phyloP scores from a whole-genome alignment of 768 basidiomycete genomes.

The Sarcodon aspratus region DNA sequence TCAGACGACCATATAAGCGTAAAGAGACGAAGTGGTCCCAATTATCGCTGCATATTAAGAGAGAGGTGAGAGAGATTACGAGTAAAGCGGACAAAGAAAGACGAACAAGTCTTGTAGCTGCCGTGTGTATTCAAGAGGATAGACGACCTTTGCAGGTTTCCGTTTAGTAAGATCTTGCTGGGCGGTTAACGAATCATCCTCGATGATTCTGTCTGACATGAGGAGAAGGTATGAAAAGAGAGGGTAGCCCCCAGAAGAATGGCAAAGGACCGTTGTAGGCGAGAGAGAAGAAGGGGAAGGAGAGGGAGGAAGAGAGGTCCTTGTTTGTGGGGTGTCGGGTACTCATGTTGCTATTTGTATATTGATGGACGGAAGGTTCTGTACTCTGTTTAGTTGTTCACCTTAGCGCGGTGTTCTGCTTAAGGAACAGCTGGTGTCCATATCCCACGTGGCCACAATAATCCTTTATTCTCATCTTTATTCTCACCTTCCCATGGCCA shows the following conservation, averaged over 20 bases:
- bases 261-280: too few relatives aligned
- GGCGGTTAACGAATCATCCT: not conserved
- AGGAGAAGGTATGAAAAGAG: not conserved
- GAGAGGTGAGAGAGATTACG: slow-evolving; percentile 3
- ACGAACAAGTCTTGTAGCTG: not conserved
- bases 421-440: too few relatives aligned
- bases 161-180: not conserved
- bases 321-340: too few relatives aligned
- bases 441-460: too few relatives aligned
- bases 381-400: too few relatives aligned
- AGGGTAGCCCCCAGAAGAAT: not conserved
- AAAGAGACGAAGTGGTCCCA: slow-evolving; percentile 63
- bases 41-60: slow-evolving; percentile 36
- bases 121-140: not conserved
- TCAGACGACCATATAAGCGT: slow-evolving; percentile 34
- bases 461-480: too few relatives aligned
- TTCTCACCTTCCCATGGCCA: too few relatives aligned
- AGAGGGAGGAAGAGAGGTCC: too few relatives aligned
- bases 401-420: too few relatives aligned
- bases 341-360: too few relatives aligned
- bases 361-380: too few relatives aligned
- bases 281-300: too few relatives aligned
- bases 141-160: not conserved
- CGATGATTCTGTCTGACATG: not conserved
- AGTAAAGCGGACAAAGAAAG: not conserved